Base-by-base conservation (phyloP, 2,329 filamentous ascomycete species). In the Venturiaceae sp. region DNA sequence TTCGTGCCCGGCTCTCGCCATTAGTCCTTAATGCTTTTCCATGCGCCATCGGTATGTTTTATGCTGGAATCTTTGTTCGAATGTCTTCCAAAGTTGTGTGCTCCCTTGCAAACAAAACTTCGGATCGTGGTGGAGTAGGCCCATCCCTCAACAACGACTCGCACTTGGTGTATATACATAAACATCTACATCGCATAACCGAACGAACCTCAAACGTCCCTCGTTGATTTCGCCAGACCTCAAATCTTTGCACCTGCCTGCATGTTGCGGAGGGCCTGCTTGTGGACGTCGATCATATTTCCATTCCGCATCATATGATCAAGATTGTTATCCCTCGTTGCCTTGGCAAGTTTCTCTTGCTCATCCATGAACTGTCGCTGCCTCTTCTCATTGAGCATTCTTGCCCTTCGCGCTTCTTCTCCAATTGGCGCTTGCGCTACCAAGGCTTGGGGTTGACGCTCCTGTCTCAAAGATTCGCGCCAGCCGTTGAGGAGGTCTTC, bases 261-360 rank as follows among this genome's bases (percentile, higher is more conserved):
- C 85, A 96, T 87, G 69, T 80, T 85, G 62, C 87, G 80, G 81
- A 96, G 80, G 1, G 87, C 88, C 62, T 92, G 86, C 21, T 87
- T 80, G 69, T 96, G 92, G 23, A 85, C 80, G 50, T 88, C 86
- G 55, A 88, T 77, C 76, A 95, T 81, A 62, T 87, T 84, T 57
- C 89, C 80, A 87, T 95, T 94, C 63, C 83, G 80, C 69, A 60
- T 60, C 37, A 28, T 37, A 32, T 26, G 28, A 33, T 53, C 46
- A 21, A 60, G 50, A 33, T 13, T 37, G 7, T 86, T 83, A 63
- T 90, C 87, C 65, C 90, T 84, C 37, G 79, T 79, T 54, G 80
- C 80, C 14, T 88, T 83, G 53, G 81, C 82, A 44, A 77, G 73
- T 58, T 79, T 77, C 64, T 84, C 80, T 65, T 80, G 75, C 67